Evolutionary conservation across 176 grass and related monocot genomes (phyloP).

Genomic region (Eragrostis nindensis): DNA sequence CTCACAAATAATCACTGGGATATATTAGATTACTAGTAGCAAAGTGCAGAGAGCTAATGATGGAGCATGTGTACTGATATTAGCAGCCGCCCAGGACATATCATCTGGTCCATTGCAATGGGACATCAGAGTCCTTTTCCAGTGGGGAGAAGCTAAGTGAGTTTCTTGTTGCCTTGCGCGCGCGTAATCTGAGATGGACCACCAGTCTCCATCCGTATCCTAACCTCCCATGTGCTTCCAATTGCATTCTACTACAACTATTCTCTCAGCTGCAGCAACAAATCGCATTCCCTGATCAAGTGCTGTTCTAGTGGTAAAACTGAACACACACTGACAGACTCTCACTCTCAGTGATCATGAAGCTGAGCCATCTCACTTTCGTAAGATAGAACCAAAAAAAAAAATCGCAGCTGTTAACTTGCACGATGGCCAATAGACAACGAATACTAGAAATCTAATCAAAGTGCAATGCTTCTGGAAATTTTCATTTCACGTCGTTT

Average conservation of each 20-base stretch:
- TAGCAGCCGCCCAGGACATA: background rate
- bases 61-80: background rate
- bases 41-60: background rate
- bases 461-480: background rate
- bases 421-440: background rate
- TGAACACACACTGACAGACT: background rate
- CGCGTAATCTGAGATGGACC: slow-evolving; percentile 48
- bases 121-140: slow-evolving; percentile 42
- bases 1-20: slow-evolving; percentile 16
- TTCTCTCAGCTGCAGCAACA: background rate
- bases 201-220: slow-evolving; percentile 30
- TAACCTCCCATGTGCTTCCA: slow-evolving; percentile 25
- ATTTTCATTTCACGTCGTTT: too few species aligned
- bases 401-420: background rate
- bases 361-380: background rate
- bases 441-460: background rate
- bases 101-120: background rate
- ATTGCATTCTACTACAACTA: background rate
- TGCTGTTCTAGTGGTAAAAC: background rate
- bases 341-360: background rate
- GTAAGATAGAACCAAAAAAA: background rate
- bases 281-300: background rate
- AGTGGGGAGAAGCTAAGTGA: background rate
- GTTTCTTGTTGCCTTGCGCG: slow-evolving; percentile 23
- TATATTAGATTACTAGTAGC: background rate